Evolutionary conservation across 305 asterid genomes (phyloP).

Genomic region (Fraxinus latifolia): DNA sequence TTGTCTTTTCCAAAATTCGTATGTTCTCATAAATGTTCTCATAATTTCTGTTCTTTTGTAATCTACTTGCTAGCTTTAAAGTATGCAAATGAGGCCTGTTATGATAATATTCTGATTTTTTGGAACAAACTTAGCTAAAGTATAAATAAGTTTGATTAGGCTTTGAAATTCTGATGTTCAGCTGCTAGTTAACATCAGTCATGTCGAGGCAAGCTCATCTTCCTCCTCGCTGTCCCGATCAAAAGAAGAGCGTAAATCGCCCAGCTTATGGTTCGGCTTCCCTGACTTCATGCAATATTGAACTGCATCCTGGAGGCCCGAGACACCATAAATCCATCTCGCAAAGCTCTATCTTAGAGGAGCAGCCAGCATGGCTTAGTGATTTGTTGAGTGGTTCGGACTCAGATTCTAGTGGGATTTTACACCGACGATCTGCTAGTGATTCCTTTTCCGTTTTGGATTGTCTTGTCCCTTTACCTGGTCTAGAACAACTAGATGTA

Average conservation of each 20-base stretch:
- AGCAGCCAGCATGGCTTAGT: conserved; percentile 70
- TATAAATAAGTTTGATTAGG: conserved; percentile 19
- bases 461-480: conserved; percentile 35
- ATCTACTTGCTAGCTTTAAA: background rate
- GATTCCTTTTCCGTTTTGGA: conserved; percentile 49
- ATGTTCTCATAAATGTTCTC: background rate
- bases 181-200: conserved; percentile 33
- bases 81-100: conserved; percentile 14
- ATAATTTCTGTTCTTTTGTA: background rate
- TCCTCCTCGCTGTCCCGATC: conserved; percentile 89
- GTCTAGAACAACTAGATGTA: conserved; percentile 32
- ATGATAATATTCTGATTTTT: conserved; percentile 11
- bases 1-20: background rate
- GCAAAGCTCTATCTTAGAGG: conserved; percentile 48
- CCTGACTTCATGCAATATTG: conserved; percentile 32
- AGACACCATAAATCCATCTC: conserved; percentile 43
- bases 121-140: conserved; percentile 21
- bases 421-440: conserved; percentile 58
- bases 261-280: conserved; percentile 23
- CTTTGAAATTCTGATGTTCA: conserved; percentile 21
- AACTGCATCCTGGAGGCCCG: conserved; percentile 18
- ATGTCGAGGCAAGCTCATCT: conserved; percentile 83
- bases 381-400: conserved; percentile 63
- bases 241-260: conserved; percentile 43
- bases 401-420: conserved; percentile 29